Percentiles rank a stretch among this genome's conserved stretches.
phyloP scores from a whole-genome alignment of 2,329 filamentous ascomycete genomes.

The Botrytis cinerea region DNA sequence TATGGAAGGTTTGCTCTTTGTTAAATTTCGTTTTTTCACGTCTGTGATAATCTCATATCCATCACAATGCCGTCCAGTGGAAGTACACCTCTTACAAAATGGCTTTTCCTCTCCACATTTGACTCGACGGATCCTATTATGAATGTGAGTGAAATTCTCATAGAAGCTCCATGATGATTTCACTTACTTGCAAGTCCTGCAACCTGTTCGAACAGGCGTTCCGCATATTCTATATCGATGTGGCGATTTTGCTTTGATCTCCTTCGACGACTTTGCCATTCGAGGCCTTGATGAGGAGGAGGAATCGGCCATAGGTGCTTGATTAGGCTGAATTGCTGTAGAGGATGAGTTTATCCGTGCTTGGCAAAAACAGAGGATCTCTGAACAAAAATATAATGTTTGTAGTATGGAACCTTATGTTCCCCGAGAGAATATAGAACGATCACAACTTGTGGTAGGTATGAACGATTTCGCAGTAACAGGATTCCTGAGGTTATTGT shows the following conservation, averaged over 20 bases:
- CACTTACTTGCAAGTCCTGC: slow-evolving; percentile 40
- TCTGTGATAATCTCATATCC: slow-evolving; percentile 32
- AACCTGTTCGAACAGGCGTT: slow-evolving; percentile 38
- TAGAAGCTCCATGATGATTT: background rate
- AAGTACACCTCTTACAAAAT: slow-evolving; percentile 39
- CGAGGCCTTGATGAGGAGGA: background rate
- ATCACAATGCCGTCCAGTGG: slow-evolving; percentile 39
- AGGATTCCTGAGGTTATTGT: background rate
- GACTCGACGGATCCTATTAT: slow-evolving; percentile 37
- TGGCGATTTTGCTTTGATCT: slow-evolving; percentile 31
- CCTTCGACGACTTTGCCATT: background rate
- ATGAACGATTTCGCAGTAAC: background rate
- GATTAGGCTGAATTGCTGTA: background rate
- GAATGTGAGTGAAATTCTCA: slow-evolving; percentile 4
- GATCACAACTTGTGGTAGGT: background rate
- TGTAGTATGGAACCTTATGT: background rate
- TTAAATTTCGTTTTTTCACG: background rate
- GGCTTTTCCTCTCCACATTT: slow-evolving; percentile 41
- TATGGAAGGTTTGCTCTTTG: slow-evolving; percentile 11
- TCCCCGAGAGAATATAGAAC: background rate
- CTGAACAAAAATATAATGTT: background rate
- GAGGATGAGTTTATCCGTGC: background rate
- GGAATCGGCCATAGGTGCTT: background rate
- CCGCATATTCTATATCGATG: slow-evolving; percentile 38
- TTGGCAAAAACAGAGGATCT: background rate